A percentile compares a stretch with the other conserved stretches of the same genome.
phyloP scores from a whole-genome alignment of 2,329 filamentous ascomycete species.

The Pseudogymnoascus sp. region DNA sequence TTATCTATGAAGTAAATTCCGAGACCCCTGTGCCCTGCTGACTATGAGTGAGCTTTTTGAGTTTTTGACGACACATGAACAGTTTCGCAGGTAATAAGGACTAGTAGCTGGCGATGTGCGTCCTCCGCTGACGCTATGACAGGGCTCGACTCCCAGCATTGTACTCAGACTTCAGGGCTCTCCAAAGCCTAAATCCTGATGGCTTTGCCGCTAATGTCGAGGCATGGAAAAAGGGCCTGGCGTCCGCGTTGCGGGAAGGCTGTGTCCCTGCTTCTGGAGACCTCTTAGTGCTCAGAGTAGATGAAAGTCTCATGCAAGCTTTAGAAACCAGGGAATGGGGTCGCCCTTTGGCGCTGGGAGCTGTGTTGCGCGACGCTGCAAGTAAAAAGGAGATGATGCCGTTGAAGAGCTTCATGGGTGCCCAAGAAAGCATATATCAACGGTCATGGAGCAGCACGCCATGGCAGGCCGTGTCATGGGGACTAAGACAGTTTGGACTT shows the following conservation, averaged over 20 bases:
- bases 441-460: constrained; percentile 55
- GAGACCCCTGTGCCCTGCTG: constrained; percentile 10
- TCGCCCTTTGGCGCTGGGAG: constrained; percentile 68
- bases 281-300: constrained; percentile 45
- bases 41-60: constrained; percentile 60
- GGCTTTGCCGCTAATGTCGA: constrained; percentile 73
- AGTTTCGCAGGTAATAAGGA: constrained; percentile 47
- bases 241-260: constrained; percentile 59
- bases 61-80: constrained; percentile 54
- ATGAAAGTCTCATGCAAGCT: constrained; percentile 58
- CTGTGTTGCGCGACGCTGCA: constrained; percentile 69
- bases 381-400: constrained; percentile 61
- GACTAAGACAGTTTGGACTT: constrained; percentile 60
- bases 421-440: constrained; percentile 64
- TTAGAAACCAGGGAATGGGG: constrained; percentile 74
- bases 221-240: constrained; percentile 70
- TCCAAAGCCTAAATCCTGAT: constrained; percentile 71
- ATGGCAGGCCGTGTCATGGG: constrained; percentile 68
- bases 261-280: constrained; percentile 35
- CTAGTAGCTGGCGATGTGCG: neutral
- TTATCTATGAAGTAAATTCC: neutral
- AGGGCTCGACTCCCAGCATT: constrained; percentile 75
- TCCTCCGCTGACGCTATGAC: constrained; percentile 1
- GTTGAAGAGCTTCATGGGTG: constrained; percentile 56
- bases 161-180: constrained; percentile 76